These are phyloP conservation scores for Calonectria leucothoes DNA, from an alignment of 2,329 filamentous ascomycete genomes.

Conservation along the genomic window DNA sequence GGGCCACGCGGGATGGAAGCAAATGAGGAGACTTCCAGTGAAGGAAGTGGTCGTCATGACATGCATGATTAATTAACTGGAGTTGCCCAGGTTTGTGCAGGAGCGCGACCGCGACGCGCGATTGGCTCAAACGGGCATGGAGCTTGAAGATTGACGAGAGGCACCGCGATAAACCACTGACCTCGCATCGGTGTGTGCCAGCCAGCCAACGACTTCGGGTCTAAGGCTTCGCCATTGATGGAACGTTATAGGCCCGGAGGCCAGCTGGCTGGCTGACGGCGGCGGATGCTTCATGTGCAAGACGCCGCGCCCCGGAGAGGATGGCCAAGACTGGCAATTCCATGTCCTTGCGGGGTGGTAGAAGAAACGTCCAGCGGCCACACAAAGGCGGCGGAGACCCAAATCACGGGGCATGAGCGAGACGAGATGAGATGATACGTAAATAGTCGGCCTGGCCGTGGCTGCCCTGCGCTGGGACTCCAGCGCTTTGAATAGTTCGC, in stretches of 20 bases:
- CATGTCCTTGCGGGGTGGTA: conserved; percentile 24
- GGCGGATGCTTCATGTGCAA: conserved; percentile 20
- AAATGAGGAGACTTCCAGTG: conserved; percentile 22
- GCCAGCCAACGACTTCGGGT: conserved; percentile 8
- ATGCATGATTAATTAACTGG: conserved; percentile 44
- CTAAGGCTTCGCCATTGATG: conserved; percentile 3
- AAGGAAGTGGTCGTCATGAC: conserved; percentile 34
- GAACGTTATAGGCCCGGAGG: conserved; percentile 24
- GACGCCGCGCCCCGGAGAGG: conserved; percentile 25
- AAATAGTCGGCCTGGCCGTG: conserved; percentile 33
- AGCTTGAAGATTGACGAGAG: conserved; percentile 29
- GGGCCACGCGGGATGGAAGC: conserved; percentile 2
- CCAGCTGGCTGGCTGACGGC: conserved; percentile 18
- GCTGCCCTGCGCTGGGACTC: background rate
- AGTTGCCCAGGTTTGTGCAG: conserved; percentile 28
- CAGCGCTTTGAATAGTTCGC: conserved; percentile 27
- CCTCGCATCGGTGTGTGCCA: conserved; percentile 14
- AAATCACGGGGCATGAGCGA: conserved; percentile 31
- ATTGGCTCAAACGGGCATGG: conserved; percentile 34
- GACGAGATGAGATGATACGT: conserved; percentile 33
- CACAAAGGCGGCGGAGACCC: conserved; percentile 23
- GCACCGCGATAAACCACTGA: conserved; percentile 28
- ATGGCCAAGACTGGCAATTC: conserved; percentile 27
- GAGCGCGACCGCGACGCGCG: conserved; percentile 19
- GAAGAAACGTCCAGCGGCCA: conserved; percentile 24